Evolutionary conservation across 2,329 filamentous ascomycete species (phyloP), one percentile per base, ranked within the genome.

Genomic region (Paracoccidioides brasiliensis): DNA sequence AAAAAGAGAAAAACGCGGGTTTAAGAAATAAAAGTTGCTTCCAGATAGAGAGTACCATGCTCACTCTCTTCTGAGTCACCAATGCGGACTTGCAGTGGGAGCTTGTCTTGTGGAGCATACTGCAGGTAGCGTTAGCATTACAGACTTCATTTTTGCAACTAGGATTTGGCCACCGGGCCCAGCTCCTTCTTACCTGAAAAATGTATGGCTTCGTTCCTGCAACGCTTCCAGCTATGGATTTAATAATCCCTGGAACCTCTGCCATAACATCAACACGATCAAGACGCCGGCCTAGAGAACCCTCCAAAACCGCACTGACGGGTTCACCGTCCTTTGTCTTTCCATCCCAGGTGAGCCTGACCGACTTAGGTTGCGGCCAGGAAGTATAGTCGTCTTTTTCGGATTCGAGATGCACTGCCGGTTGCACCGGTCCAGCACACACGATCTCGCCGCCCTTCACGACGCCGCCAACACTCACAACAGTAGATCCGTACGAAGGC

Each of bases 141-240:
- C 58, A 42, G 48, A 42, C 42, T 52, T 41, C 6, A 22, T 15
- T 45, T 12, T 37, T n/a, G 14, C 43, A 40, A 30, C 22, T 22
- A 52, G 30, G n/a, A 15, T 8, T 41, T 41, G 40, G 10, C 8
- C 22, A 8, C 7, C 43, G n/a, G 15, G 49, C 12, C 2, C 9
- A 41, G 22, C 30, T 43, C 41, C 52, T 46, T 42, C 78, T 62
- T 71, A 90, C 88, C 79, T 95, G 93, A 74, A 96, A 98, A 64
- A 98, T 97, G 71, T 96, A 98, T 4, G 93, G 93, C 76, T 90
- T 93, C 33, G 93, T 95, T 59, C 93, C 93, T 3, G 85, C 89
- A 10, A 91, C 88, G 61, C 81, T 85, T 45, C 88, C 88, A 32
- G 95, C 90, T 67, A 98, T 89, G 64, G 84, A 84, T 81, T 98